Evolutionary conservation across 257 asterid genomes (phyloP), one percentile per base, ranked within the genome.

Genomic region (Penstemon barbatus): DNA sequence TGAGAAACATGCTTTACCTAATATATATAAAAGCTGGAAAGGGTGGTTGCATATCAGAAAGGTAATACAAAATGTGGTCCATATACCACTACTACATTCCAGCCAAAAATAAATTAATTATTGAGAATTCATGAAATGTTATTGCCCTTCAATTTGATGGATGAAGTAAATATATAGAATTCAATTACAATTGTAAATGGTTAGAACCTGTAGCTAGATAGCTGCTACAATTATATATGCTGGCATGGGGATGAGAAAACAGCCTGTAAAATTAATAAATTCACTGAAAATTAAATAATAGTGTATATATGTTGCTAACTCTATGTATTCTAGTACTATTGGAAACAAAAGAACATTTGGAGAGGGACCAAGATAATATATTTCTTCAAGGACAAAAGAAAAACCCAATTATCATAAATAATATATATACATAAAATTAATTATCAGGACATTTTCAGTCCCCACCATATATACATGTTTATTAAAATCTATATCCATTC

Each of bases 21-120:
- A 69, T 56, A 37, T 43, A 33, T 53, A 64, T 50, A 38, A 15
- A 25, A 25, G 57, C 50, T 46, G 40, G 12, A 40, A 56, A 51
- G 65, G 53, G 78, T 75, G 64, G 78, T 79, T 71, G 78, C 55
- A 69, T 69, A 64, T 54, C 64, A 49, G 37, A 61, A 62, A 63
- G 69, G 71, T 69, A 77, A 71, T 64, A 67, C 64, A 57, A 76
- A 70, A 62, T 67, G 80, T 77, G 82, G 85, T 74, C 80, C 82
- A 74, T 68, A n/a, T 12, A 73, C 19, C 61, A 68, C 33, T 48
- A 10, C 60, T 62, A 37, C 13, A 54, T 33, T 38, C 5, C 18
- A 25, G 68, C 75, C 62, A 41, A 65, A 50, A 49, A 15, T 9
- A 49, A 6, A 49, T 25, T 12, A 66, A 63, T 69, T 72, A 76